A percentile compares a stretch with the other conserved stretches of the same genome.
phyloP scores from a whole-genome alignment of 768 basidiomycete species.

The Pulveroboletus sp. region DNA sequence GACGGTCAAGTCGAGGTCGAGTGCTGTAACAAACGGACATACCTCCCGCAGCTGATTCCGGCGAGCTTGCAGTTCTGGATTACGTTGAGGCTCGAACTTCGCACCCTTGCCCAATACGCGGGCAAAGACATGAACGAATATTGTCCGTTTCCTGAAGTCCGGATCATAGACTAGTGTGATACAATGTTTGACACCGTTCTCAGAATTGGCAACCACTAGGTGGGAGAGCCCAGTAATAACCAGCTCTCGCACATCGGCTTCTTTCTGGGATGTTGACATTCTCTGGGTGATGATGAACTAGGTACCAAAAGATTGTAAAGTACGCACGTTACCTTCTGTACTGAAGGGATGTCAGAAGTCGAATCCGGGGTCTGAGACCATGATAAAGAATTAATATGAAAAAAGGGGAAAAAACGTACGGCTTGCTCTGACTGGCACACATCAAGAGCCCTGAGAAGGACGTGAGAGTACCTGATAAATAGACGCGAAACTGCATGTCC shows the following conservation, averaged over 20 bases:
- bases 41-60: constrained; percentile 59
- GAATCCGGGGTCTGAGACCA: constrained; percentile 42
- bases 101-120: constrained; percentile 77
- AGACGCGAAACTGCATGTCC: constrained; percentile 69
- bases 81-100: constrained; percentile 63
- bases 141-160: constrained; percentile 63
- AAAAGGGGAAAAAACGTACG: constrained; percentile 30
- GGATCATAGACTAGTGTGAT: constrained; percentile 71
- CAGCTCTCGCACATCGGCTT: constrained; percentile 64
- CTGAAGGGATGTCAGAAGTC: constrained; percentile 44
- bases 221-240: constrained; percentile 79
- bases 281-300: constrained; percentile 31
- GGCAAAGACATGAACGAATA: constrained; percentile 83
- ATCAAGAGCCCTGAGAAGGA: constrained; percentile 59
- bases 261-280: constrained; percentile 43
- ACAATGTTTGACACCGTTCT: constrained; percentile 86
- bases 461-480: constrained; percentile 72
- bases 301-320: not conserved
- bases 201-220: constrained; percentile 77
- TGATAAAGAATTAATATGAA: constrained; percentile 1
- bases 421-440: constrained; percentile 42
- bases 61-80: constrained; percentile 41
- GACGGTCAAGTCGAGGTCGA: constrained; percentile 3
- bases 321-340: constrained; percentile 38
- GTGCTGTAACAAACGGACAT: constrained; percentile 17